Evolutionary conservation across 192 early-diverging fungal species (phyloP).

Genomic region (Linnemannia zychae): DNA sequence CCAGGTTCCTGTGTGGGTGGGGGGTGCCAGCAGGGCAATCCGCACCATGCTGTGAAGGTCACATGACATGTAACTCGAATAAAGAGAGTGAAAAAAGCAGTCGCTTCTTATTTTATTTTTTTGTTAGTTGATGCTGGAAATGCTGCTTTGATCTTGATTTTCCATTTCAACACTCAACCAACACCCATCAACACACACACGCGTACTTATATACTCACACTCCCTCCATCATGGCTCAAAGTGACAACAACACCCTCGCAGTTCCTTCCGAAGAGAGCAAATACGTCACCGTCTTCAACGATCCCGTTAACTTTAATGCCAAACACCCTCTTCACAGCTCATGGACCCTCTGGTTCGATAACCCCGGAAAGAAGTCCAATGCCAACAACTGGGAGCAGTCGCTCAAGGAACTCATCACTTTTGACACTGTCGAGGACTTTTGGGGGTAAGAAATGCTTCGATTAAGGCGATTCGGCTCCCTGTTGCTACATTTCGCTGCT

Average conservation of each 20-base stretch:
- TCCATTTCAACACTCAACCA: not conserved
- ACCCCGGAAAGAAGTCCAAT: slow-evolving; percentile 84
- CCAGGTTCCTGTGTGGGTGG: slow-evolving; percentile 66
- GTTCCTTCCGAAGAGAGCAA: slow-evolving; percentile 43
- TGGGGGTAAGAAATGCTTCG: slow-evolving; percentile 81
- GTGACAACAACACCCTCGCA: slow-evolving; percentile 45
- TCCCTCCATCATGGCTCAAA: slow-evolving; percentile 46
- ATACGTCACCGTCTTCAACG: slow-evolving; percentile 60
- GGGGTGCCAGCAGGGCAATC: slow-evolving; percentile 66
- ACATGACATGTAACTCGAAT: not conserved
- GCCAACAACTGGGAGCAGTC: slow-evolving; percentile 86
- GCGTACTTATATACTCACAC: not conserved
- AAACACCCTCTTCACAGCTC: slow-evolving; percentile 90
- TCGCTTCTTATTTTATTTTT: slow-evolving; percentile 15
- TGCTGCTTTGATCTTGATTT: no score
- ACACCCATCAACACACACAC: not conserved
- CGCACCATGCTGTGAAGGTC: slow-evolving; percentile 70
- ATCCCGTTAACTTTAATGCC: slow-evolving; percentile 70
- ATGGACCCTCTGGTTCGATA: slow-evolving; percentile 98
- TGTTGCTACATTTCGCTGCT: not conserved
- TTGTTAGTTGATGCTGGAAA: no score
- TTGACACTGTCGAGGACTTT: slow-evolving; percentile 96
- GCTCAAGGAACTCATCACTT: slow-evolving; percentile 91
- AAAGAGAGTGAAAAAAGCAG: slow-evolving; percentile 7
- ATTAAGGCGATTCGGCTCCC: not conserved